Evolutionary conservation across 371 early-diverging fungal species (phyloP).

Genomic region (Rhizopus stolonifer): DNA sequence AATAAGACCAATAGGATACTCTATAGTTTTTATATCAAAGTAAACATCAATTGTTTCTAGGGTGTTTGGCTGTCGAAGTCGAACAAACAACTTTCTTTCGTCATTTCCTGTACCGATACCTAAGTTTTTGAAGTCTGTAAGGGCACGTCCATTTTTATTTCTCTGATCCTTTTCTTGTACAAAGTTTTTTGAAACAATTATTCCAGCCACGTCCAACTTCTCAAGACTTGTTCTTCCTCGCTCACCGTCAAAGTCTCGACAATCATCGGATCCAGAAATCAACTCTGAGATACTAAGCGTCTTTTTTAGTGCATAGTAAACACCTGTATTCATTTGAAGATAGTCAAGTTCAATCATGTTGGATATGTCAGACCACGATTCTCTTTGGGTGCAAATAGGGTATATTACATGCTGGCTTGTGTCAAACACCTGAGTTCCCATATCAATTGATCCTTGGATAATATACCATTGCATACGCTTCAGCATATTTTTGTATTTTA

Average conservation of each 20-base stretch:
- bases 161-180: not conserved
- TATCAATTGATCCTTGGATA: not conserved
- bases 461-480: not conserved
- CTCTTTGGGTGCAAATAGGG: not conserved
- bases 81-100: conserved; percentile 22
- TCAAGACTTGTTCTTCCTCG: conserved; percentile 1
- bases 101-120: conserved; percentile 29
- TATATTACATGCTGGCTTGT: not conserved
- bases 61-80: conserved; percentile 27
- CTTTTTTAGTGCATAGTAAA: not conserved
- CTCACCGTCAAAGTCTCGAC: not conserved
- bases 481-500: not conserved
- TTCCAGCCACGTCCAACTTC: conserved; percentile 17
- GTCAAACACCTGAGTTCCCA: not conserved
- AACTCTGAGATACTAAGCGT: not conserved
- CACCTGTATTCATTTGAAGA: not conserved
- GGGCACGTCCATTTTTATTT: not conserved
- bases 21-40: conserved; percentile 11
- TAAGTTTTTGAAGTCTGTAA: not conserved
- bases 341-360: not conserved
- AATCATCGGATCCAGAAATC: not conserved
- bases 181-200: conserved; percentile 25
- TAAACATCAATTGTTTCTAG: conserved; percentile 31
- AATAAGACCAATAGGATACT: conserved; percentile 30
- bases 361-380: not conserved